Percentiles rank a stretch among this genome's conserved stretches.
Conservation (phyloP, 345 rosid species). For the Sapria himalayana region DNA sequence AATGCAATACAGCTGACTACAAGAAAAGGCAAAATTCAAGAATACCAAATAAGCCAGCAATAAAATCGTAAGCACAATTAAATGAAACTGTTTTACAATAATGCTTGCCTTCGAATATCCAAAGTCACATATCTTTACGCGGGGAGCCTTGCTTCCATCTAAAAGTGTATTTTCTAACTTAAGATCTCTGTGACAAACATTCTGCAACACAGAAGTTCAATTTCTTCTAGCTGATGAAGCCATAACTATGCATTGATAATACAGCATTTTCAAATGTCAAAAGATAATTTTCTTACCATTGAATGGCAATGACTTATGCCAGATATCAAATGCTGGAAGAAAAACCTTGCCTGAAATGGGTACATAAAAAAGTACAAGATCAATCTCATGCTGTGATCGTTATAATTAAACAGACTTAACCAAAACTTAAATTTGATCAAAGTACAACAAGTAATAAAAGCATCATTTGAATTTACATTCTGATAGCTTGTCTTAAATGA, state of each 20-base stretch:
- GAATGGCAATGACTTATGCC: conserved; percentile 86
- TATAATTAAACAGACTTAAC: too few species aligned
- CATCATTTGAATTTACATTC: too few species aligned
- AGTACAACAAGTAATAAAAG: too few species aligned
- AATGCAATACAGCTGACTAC: conserved; percentile 68
- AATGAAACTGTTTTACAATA: background rate
- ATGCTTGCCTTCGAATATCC: conserved; percentile 59
- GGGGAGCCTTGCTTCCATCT: conserved; percentile 56
- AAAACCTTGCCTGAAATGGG: conserved; percentile 76
- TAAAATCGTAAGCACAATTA: background rate
- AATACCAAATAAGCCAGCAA: conserved; percentile 15
- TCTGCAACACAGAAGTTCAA: conserved; percentile 17
- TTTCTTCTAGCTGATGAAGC: background rate
- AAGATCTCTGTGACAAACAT: conserved; percentile 86
- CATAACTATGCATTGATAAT: conserved; percentile 2
- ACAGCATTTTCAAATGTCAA: background rate
- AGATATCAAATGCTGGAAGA: conserved; percentile 78
- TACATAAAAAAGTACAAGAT: conserved; percentile 3
- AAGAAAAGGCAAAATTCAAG: conserved; percentile 10
- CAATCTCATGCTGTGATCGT: background rate
- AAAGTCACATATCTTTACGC: conserved; percentile 78
- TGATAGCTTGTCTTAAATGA: too few species aligned
- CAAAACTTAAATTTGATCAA: conserved; percentile 1
- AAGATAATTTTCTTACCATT: conserved; percentile 27
- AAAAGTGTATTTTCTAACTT: conserved; percentile 79